Evolutionary conservation across 2,329 filamentous ascomycete genomes (phyloP).

Genomic region (Coniella lustricola): DNA sequence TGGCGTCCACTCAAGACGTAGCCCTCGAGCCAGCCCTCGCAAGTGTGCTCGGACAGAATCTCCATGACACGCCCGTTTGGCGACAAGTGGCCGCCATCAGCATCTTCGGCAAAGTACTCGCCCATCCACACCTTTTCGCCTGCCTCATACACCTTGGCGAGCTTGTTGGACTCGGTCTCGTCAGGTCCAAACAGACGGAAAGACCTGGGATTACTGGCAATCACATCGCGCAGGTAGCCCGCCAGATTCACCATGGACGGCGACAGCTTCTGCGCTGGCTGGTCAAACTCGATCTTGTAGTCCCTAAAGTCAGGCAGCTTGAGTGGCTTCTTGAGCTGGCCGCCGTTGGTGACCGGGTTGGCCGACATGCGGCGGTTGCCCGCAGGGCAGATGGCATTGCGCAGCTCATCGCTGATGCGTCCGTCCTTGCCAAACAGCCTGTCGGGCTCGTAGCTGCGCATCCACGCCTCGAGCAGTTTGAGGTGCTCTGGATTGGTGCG

Average conservation of each 20-base stretch:
- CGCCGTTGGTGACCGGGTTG: conserved; percentile 70
- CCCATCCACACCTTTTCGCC: conserved; percentile 77
- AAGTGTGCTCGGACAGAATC: conserved; percentile 75
- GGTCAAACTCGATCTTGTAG: conserved; percentile 57
- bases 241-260: conserved; percentile 67
- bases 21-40: conserved; percentile 74
- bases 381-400: conserved; percentile 51
- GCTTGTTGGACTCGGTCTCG: conserved; percentile 77
- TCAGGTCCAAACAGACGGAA: conserved; percentile 76
- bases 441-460: conserved; percentile 69
- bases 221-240: conserved; percentile 58
- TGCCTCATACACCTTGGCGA: conserved; percentile 62
- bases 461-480: conserved; percentile 66
- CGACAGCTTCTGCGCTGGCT: conserved; percentile 47
- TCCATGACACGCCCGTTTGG: conserved; percentile 70
- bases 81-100: conserved; percentile 66
- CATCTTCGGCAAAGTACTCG: conserved; percentile 70
- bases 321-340: conserved; percentile 58
- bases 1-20: conserved; percentile 70
- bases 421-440: conserved; percentile 61
- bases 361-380: conserved; percentile 68
- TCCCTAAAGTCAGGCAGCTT: conserved; percentile 62
- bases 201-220: conserved; percentile 55
- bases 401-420: conserved; percentile 55
- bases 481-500: conserved; percentile 58